Evolutionary conservation across 768 basidiomycete species (phyloP), one percentile per base, ranked within the genome.

Genomic region (Dioszegia crocea): DNA sequence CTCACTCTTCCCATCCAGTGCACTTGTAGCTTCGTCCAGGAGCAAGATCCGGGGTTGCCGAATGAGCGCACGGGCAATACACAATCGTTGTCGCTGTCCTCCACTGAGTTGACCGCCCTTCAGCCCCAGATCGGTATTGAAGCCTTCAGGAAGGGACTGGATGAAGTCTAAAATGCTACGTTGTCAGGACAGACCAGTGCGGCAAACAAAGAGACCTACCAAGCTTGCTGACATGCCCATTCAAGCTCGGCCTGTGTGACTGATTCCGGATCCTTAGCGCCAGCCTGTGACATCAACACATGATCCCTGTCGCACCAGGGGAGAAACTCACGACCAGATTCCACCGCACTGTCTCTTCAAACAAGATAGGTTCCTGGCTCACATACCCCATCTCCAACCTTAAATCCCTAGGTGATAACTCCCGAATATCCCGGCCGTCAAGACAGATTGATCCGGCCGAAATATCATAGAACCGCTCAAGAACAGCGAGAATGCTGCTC

Each of bases 401-500:
- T 19, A 71, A 53, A 1, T 68, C 66, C n/a, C 63, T 45, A 8
- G 74, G 51, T n/a, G 62, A 51, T n/a, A 68, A 53, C 8, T 62
- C 47, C 1, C 76, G 68, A 24, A 71, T 64, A 48, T 77, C 76
- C 4, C 48, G 33, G 1, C 74, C 74, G 54, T 74, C 74, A 17
- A 75, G 56, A 1, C 57, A 46, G 39, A 77, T 61, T 6, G 62
- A 61, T 6, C 76, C 76, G 11, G 46, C 29, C 12, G 61, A 59
- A 4, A 66, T 65, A 40, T 77, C 72, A 61, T 77, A 77, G 60
- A 77, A 77, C 0, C 76, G 65, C 29, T 71, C 63, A 17, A 77
- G 53, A 26, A 74, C 57, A 11, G 74, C 74, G 23, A 77, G 63
- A 23, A 77, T 64, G 31, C 60, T 63, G 40, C 62, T 64, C 44